Percentiles rank a stretch among this genome's conserved stretches.
phyloP scores from a whole-genome alignment of 345 rosid species.

The Citrus australasica region DNA sequence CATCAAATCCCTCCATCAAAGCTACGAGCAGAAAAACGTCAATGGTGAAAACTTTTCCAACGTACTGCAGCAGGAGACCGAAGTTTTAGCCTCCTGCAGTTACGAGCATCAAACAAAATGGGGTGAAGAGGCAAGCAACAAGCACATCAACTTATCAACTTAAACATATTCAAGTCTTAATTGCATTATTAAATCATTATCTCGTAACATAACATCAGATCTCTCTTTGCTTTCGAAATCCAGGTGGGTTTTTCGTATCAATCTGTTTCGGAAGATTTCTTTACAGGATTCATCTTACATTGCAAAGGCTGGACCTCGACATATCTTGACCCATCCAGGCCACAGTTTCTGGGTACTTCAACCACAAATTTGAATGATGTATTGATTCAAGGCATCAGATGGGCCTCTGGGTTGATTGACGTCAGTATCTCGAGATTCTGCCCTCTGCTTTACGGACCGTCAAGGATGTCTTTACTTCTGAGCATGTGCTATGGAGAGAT shows the following conservation, averaged over 20 bases:
- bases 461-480: slow-evolving; percentile 28
- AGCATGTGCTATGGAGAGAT: slow-evolving; percentile 28
- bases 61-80: slow-evolving; percentile 15
- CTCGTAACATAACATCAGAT: not conserved
- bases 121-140: slow-evolving; percentile 37
- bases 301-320: slow-evolving; percentile 41
- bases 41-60: slow-evolving; percentile 1
- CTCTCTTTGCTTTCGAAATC: not conserved
- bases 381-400: slow-evolving; percentile 37
- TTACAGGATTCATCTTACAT: slow-evolving; percentile 36
- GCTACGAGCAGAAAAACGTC: not conserved
- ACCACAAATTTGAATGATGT: slow-evolving; percentile 27
- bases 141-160: not conserved
- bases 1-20: slow-evolving; percentile 17
- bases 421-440: slow-evolving; percentile 32
- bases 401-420: slow-evolving; percentile 29
- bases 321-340: slow-evolving; percentile 28
- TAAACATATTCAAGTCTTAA: not conserved
- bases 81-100: slow-evolving; percentile 27
- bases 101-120: slow-evolving; percentile 35
- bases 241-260: slow-evolving; percentile 43
- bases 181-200: not conserved
- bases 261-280: slow-evolving; percentile 41
- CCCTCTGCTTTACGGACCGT: slow-evolving; percentile 38
- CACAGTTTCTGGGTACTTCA: slow-evolving; percentile 32